These are phyloP conservation scores for Isatis tinctoria DNA, from an alignment of 345 rosid genomes.

Conservation along the genomic window DNA sequence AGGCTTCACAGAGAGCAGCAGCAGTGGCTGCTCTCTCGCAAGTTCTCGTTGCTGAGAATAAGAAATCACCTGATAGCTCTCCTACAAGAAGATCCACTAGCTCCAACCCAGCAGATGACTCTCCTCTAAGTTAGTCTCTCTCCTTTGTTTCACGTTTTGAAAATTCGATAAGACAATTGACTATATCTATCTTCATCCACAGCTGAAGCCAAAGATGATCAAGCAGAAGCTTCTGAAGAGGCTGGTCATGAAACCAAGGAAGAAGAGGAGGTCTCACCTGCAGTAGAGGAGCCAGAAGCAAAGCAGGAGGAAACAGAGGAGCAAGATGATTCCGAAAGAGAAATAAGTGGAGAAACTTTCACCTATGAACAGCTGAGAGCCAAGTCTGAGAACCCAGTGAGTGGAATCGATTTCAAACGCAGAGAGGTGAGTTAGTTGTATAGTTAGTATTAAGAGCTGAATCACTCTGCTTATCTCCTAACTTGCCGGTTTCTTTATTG, in stretches of 20 bases:
- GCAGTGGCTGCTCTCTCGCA: constrained; percentile 96
- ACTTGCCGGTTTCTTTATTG: neutral
- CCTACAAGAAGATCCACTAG: constrained; percentile 46
- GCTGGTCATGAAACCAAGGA: constrained; percentile 44
- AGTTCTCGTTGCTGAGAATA: constrained; percentile 87
- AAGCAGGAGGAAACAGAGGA: constrained; percentile 30
- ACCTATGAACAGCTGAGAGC: constrained; percentile 83
- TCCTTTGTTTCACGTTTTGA: neutral
- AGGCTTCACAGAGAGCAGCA: constrained; percentile 92
- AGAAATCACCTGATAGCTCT: constrained; percentile 58
- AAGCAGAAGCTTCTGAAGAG: constrained; percentile 34
- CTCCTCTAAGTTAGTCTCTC: constrained; percentile 37
- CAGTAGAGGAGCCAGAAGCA: constrained; percentile 31
- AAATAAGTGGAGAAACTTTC: constrained; percentile 44
- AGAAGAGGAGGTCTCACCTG: constrained; percentile 38
- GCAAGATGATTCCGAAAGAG: constrained; percentile 34
- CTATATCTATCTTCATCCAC: neutral
- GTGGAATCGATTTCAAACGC: constrained; percentile 83
- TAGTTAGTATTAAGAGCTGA: neutral
- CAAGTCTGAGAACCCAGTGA: constrained; percentile 79
- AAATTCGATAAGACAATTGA: neutral
- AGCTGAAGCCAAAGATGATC: constrained; percentile 53
- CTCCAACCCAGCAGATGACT: constrained; percentile 47
- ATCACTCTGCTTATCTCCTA: neutral
- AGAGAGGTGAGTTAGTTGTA: constrained; percentile 70